Conservation (phyloP, 2,329 filamentous ascomycete genomes). For the Calonectria henricotiae region DNA sequence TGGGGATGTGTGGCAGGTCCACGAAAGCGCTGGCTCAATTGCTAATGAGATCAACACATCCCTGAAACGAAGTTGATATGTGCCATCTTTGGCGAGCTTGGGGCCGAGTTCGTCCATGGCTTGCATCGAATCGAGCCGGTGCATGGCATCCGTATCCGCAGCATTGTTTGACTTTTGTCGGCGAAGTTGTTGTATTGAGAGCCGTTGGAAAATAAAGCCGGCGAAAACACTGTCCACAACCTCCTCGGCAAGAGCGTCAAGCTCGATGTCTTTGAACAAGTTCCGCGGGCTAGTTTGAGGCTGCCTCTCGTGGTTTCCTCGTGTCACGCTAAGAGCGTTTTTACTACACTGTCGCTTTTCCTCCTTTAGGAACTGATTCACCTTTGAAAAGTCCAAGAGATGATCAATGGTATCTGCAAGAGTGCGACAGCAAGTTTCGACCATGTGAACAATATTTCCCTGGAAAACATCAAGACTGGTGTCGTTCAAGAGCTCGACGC, state of each 20-base stretch:
- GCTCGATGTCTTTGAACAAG: conserved; percentile 24
- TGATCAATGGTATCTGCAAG: conserved; percentile 71
- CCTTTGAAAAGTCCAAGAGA: conserved; percentile 70
- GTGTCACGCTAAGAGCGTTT: not conserved
- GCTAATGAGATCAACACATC: conserved; percentile 54
- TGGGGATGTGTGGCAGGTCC: conserved; percentile 70
- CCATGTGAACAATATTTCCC: conserved; percentile 64
- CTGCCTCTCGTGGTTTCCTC: not conserved
- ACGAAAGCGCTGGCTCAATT: conserved; percentile 64
- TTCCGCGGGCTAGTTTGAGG: not conserved
- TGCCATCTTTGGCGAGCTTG: not conserved
- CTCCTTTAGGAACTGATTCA: conserved; percentile 60
- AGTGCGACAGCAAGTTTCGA: conserved; percentile 68
- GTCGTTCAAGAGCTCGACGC: conserved; percentile 70
- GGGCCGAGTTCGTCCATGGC: conserved; percentile 20
- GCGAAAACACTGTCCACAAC: conserved; percentile 49
- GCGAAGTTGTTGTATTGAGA: conserved; percentile 39
- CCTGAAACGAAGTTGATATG: conserved; percentile 31
- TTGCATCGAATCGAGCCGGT: conserved; percentile 4
- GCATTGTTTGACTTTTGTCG: conserved; percentile 33
- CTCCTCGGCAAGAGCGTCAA: conserved; percentile 46
- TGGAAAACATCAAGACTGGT: conserved; percentile 66
- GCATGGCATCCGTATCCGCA: conserved; percentile 19
- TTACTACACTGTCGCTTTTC: conserved; percentile 31
- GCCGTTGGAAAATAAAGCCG: conserved; percentile 41